A percentile compares a stretch with the other conserved stretches of the same genome.
Conservation (phyloP, 352 stramenopile species). For the Blastocystis sp. region DNA sequence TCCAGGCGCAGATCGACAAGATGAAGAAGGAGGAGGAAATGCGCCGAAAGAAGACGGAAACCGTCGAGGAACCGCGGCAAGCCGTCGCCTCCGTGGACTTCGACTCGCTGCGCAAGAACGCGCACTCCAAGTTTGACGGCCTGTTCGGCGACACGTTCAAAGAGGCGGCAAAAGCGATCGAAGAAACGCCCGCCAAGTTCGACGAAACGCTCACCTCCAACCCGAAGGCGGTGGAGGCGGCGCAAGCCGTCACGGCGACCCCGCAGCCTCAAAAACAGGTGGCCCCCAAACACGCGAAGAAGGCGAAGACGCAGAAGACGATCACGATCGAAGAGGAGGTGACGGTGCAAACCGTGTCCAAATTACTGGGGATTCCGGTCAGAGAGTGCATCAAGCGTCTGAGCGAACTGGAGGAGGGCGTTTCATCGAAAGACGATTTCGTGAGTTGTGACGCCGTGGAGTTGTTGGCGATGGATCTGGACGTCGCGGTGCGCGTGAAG, state of each 20-base stretch:
- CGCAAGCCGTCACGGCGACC: neutral
- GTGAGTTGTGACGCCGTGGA: constrained; percentile 47
- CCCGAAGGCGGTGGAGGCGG: neutral
- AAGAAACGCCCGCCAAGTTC: neutral
- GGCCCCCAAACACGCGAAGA: neutral
- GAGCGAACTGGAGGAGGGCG: neutral
- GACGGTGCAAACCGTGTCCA: constrained; percentile 7
- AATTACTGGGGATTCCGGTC: constrained; percentile 39
- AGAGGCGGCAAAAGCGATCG: neutral
- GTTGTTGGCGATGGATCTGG: constrained; percentile 68
- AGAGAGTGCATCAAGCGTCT: constrained; percentile 35
- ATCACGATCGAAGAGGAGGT: constrained; percentile 40
- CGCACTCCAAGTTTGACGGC: neutral
- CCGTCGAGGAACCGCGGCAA: neutral
- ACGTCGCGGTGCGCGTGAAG: constrained; percentile 22
- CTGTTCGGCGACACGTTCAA: constrained; percentile 17
- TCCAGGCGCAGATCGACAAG: constrained; percentile 20
- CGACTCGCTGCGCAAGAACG: constrained; percentile 2
- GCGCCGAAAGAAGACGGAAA: neutral
- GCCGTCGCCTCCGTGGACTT: neutral
- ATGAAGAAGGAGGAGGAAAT: constrained; percentile 31
- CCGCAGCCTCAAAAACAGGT: no score
- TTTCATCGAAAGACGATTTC: constrained; percentile 52
- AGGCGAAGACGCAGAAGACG: constrained; percentile 2
- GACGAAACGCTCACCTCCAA: constrained; percentile 20